Evolutionary conservation across 192 early-diverging fungal genomes (phyloP).

Genomic region (Coemansia sp.): DNA sequence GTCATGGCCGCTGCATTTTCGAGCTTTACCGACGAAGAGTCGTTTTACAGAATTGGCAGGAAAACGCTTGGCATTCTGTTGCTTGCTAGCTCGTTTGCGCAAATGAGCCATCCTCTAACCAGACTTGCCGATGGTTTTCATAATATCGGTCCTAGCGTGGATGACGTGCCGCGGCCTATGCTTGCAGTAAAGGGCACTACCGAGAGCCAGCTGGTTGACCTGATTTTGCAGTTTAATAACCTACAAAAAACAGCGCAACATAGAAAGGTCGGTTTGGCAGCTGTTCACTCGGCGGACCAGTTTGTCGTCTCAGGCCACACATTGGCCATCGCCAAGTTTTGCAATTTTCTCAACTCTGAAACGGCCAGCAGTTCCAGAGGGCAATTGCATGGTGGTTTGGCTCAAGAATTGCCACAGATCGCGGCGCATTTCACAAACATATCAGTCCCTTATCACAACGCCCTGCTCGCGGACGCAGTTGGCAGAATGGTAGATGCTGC

Average conservation of each 20-base stretch:
- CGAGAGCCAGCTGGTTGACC: neutral
- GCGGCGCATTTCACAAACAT: slow-evolving; percentile 84
- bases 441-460: slow-evolving; percentile 71
- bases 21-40: slow-evolving; percentile 70
- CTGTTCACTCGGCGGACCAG: slow-evolving; percentile 10
- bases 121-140: slow-evolving; percentile 3
- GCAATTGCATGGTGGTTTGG: slow-evolving; percentile 76
- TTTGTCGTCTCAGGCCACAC: slow-evolving; percentile 23
- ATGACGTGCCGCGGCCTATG: slow-evolving; percentile 59
- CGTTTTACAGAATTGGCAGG: slow-evolving; percentile 69
- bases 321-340: slow-evolving; percentile 5
- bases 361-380: slow-evolving; percentile 7
- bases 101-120: slow-evolving; percentile 50
- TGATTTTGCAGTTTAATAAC: slow-evolving; percentile 14
- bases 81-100: slow-evolving; percentile 79
- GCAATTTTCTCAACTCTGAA: neutral
- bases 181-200: slow-evolving; percentile 9
- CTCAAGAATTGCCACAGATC: too few relatives aligned
- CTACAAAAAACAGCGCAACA: neutral
- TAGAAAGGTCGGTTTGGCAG: slow-evolving; percentile 15
- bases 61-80: slow-evolving; percentile 79
- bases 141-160: slow-evolving; percentile 43
- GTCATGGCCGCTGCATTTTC: slow-evolving; percentile 82
- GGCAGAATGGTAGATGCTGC: neutral
- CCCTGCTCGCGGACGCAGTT: slow-evolving; percentile 2